A percentile compares a stretch with the other conserved stretches of the same genome.
Evolutionary conservation across 192 early-diverging fungal genomes (phyloP).

Genomic region (Linnemannia hyalina): DNA sequence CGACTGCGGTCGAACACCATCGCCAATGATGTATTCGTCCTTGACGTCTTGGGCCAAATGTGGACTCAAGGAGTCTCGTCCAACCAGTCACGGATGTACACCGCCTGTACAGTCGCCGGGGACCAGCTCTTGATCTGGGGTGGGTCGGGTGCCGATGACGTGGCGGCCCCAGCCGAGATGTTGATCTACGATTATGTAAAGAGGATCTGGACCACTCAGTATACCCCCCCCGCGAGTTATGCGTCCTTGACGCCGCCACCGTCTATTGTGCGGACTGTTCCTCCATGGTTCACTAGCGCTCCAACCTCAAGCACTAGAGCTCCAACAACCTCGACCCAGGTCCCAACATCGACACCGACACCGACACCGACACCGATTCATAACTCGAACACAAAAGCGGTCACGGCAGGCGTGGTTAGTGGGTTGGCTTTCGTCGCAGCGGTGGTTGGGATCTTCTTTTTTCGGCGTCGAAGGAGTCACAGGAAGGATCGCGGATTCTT

Average conservation of each 20-base stretch:
- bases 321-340: neutral
- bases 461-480: neutral
- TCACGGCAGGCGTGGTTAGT: constrained; percentile 37
- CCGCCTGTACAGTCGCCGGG: constrained; percentile 34
- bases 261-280: neutral
- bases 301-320: neutral
- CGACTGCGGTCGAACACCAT: neutral
- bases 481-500: neutral
- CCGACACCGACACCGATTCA: neutral
- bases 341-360: neutral
- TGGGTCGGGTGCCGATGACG: neutral
- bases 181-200: constrained; percentile 23
- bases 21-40: constrained; percentile 23
- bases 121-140: constrained; percentile 38
- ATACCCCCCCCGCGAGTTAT: constrained; percentile 15
- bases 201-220: constrained; percentile 21
- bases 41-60: constrained; percentile 2
- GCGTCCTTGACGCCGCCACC: neutral
- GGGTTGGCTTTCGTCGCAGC: neutral
- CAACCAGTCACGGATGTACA: constrained; percentile 11
- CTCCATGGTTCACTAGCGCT: neutral
- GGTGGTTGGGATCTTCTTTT: neutral
- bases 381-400: neutral
- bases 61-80: constrained; percentile 17
- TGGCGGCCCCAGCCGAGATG: neutral